phyloP scores from a whole-genome alignment of 768 basidiomycete species.

The Hypsizygus marmoreus region DNA sequence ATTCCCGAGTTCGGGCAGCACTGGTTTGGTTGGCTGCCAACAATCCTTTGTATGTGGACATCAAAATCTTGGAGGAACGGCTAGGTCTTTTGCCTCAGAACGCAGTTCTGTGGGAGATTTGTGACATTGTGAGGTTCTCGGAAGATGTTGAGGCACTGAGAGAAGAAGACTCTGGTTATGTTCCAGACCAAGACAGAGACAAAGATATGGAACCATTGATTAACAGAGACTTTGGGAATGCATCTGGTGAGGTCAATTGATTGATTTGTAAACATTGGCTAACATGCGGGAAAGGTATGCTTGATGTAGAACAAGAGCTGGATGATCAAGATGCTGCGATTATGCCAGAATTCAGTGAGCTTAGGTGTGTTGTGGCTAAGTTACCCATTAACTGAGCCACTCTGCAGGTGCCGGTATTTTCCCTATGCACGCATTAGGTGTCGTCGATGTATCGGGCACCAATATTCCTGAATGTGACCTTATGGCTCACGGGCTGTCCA shows the following conservation, averaged over 20 bases:
- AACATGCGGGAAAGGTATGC: too few relatives aligned
- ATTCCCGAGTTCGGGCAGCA: constrained; percentile 19
- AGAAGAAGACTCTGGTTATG: constrained; percentile 31
- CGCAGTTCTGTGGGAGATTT: constrained; percentile 31
- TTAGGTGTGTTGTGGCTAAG: too few relatives aligned
- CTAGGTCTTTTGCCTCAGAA: constrained; percentile 30
- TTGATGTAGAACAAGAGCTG: too few relatives aligned
- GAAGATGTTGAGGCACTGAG: constrained; percentile 16
- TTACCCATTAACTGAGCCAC: too few relatives aligned
- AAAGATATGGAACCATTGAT: too few relatives aligned
- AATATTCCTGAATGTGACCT: not conserved
- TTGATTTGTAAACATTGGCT: too few relatives aligned
- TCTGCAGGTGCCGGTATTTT: too few relatives aligned
- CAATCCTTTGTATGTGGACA: constrained; percentile 27
- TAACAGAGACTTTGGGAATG: too few relatives aligned
- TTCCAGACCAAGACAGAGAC: too few relatives aligned
- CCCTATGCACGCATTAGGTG: not conserved
- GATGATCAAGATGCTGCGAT: too few relatives aligned
- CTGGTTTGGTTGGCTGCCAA: constrained; percentile 34
- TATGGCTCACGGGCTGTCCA: not conserved
- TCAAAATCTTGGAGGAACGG: constrained; percentile 18
- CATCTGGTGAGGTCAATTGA: too few relatives aligned
- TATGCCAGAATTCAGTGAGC: too few relatives aligned
- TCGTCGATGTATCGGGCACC: not conserved
- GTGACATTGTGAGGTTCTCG: constrained; percentile 16